Evolutionary conservation across 805 yeast genomes (phyloP).

Genomic region (Pichia phayaonensis): DNA sequence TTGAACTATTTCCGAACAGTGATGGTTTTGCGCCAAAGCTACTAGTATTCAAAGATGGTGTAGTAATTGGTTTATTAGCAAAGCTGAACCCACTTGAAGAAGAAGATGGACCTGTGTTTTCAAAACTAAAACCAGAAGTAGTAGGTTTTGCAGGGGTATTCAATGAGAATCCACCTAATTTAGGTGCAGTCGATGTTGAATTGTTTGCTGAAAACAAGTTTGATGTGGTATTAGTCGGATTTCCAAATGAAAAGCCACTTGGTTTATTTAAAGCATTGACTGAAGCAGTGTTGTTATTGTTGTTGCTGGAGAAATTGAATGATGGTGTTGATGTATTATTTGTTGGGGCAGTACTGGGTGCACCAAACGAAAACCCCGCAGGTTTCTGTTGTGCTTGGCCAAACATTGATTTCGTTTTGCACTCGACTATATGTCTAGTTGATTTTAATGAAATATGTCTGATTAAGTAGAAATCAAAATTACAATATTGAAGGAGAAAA

Average conservation of each 20-base stretch:
- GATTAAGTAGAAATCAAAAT: neutral
- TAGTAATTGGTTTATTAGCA: neutral
- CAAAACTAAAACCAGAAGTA: constrained; percentile 17
- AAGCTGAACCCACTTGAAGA: neutral
- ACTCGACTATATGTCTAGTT: neutral
- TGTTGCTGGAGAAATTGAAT: neutral
- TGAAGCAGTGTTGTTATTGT: neutral
- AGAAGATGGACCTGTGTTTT: constrained; percentile 1
- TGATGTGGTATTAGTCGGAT: constrained; percentile 17
- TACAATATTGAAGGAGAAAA: neutral
- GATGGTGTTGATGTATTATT: neutral
- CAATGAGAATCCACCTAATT: neutral
- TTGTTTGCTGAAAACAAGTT: constrained; percentile 6
- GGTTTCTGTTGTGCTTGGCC: constrained; percentile 19
- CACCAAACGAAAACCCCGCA: constrained; percentile 20
- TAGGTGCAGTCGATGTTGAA: neutral
- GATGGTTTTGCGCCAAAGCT: constrained; percentile 9
- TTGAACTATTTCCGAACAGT: constrained; percentile 21
- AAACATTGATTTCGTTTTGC: constrained; percentile 14
- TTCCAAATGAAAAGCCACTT: constrained; percentile 20
- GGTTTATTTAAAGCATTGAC: neutral
- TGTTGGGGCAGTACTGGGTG: constrained; percentile 1
- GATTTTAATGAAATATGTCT: neutral
- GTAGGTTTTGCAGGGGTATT: constrained; percentile 7
- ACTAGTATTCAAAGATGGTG: neutral